These are phyloP conservation scores for Cladosporium austrohemisphaericum DNA, from an alignment of 2,329 filamentous ascomycete genomes.

Conservation along the genomic window DNA sequence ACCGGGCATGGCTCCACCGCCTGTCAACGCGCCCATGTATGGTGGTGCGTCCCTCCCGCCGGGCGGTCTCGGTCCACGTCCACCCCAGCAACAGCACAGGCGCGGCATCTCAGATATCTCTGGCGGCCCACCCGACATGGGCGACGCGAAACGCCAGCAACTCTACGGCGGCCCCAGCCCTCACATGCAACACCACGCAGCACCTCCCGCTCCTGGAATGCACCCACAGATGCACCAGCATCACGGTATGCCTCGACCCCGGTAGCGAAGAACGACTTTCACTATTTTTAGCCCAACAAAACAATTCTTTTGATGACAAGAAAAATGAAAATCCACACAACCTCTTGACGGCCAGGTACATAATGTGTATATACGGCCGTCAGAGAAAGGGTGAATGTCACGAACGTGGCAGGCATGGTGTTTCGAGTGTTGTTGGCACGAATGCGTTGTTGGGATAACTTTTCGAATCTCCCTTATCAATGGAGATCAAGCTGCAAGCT, in stretches of 20 bases:
- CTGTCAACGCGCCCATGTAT: slow-evolving; percentile 30
- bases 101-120: slow-evolving; percentile 60
- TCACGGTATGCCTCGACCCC: slow-evolving; percentile 1
- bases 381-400: too few species aligned
- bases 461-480: too few species aligned
- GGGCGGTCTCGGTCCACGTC: slow-evolving; percentile 36
- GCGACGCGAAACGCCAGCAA: slow-evolving; percentile 56
- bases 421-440: too few species aligned
- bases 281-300: too few species aligned
- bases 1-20: slow-evolving; percentile 5
- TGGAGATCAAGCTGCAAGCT: too few species aligned
- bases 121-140: slow-evolving; percentile 50
- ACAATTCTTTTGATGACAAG: too few species aligned
- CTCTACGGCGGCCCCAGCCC: slow-evolving; percentile 43
- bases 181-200: slow-evolving; percentile 5
- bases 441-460: too few species aligned
- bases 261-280: too few species aligned
- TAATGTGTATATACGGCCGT: too few species aligned
- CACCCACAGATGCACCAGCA: slow-evolving; percentile 6
- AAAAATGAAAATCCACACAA: too few species aligned
- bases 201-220: slow-evolving; percentile 1
- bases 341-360: too few species aligned
- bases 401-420: too few species aligned
- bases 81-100: slow-evolving; percentile 43
- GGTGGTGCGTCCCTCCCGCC: slow-evolving; percentile 33